Base-by-base conservation (phyloP, 176 grass and related monocot genomes). In the Eragrostis nindensis region DNA sequence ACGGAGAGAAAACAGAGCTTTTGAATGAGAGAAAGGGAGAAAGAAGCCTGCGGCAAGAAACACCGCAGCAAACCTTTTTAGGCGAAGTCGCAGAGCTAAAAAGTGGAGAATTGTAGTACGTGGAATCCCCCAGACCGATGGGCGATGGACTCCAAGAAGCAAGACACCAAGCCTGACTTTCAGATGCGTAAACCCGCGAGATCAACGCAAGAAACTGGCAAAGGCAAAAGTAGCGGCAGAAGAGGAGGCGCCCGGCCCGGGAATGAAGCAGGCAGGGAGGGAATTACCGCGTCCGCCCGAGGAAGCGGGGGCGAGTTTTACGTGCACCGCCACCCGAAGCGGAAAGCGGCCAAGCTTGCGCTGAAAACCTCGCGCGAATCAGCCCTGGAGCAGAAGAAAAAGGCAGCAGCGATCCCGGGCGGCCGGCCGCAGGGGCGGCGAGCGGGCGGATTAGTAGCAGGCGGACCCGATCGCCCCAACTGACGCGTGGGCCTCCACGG, bases 401-500 rank as follows among this genome's bases (percentile, higher is more conserved):
- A 14, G 9, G 26, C 29, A 43, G 29, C 30, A 43, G 29, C 30
- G 45, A 50, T 62, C 21, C 19, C 54, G 45, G n/a, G n/a, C n/a
- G n/a, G n/a, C n/a, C n/a, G n/a, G n/a, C n/a, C n/a, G n/a, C n/a
- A n/a, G n/a, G n/a, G n/a, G n/a, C n/a, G n/a, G n/a, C n/a, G n/a
- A n/a, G 57, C 73, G 73, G 62, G 59, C 12, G 39, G 73, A 78
- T 70, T 63, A 42, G 81, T 56, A 36, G 19, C 38, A 25, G 74
- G 17, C 14, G 13, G 44, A 22, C 32, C 40, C 40, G 27, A 8
- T 42, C 2, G 65, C 42, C 69, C 19, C 8, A 41, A 67, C 66
- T 85, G 83, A 89, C 83, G 87, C 83, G 83, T 89, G 78, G 82
- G 87, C 16, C 44, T 46, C 19, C 32, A 26, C 52, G 25, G 25